Evolutionary conservation across 352 stramenopile genomes (phyloP), one percentile per base, ranked within the genome.

Genomic region (Globisporangium heterothallicum): DNA sequence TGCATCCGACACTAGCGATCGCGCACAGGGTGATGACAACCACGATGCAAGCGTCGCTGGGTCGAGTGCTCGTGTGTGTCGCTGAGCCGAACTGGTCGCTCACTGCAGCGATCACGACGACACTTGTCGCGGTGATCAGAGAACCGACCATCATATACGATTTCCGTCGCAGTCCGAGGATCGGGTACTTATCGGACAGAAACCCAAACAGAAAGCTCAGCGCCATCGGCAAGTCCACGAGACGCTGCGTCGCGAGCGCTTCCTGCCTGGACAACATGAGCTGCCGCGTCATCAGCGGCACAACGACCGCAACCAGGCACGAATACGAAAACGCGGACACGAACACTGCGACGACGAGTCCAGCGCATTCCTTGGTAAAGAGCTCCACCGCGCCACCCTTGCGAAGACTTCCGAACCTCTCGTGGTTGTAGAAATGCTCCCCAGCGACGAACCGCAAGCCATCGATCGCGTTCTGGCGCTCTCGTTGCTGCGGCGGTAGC

Each of bases 371-470:
- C 32, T 38, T 45, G n/a, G 66, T 71, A 42, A 71, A 60, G 53
- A 74, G 66, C 27, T 43, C 57, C 32, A 66, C 51, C 27, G 53
- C 38, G 2, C 49, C 40, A 18, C 66, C 66, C 25, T 68, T 60
- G 52, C 66, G 66, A 0, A 74, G 47, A 57, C 52, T 69, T 1
- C 75, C 78, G 40, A 69, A 78, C 30, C 74, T 69, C 44, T 78
- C 63, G 3, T 67, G 51, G 36, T 76, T 78, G 54, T 75, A 81
- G 5, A 81, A 86, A 56, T 84, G 68, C 46, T 84, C 74, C 8
- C 79, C 77, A 1, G 74, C 72, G 27, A 88, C 76, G 55, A 78
- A 89, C 53, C 72, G 78, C 34, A 38, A 45, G 12, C 22, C 40
- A 16, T 41, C n/a, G 26, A 29, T 56, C 13, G 49, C 47, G 35